Conservation (phyloP, 2,329 filamentous ascomycete species). For the Gaeumannomyces tritici region DNA sequence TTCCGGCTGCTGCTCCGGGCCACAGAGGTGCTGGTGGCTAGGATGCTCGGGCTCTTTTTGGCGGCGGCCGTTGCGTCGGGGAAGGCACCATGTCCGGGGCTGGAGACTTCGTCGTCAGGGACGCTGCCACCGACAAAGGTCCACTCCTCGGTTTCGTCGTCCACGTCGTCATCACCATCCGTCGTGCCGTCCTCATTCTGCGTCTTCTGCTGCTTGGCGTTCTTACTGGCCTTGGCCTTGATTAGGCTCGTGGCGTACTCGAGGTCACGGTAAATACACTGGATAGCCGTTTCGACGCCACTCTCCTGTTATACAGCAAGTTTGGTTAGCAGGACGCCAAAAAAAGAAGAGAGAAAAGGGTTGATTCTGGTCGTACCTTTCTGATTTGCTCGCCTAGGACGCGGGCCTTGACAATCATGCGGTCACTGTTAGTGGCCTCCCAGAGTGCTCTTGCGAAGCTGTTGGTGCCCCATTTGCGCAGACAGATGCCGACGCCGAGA, state of each 20-base stretch:
- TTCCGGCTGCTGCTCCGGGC: neutral
- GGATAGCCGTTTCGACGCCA: conserved; percentile 82
- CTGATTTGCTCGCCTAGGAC: conserved; percentile 80
- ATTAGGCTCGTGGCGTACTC: conserved; percentile 85
- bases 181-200: neutral
- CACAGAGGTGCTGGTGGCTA: neutral
- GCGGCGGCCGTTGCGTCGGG: neutral
- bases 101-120: neutral
- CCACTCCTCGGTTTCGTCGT: conserved; percentile 4
- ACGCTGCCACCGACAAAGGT: conserved; percentile 3
- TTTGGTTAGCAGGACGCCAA: conserved; percentile 14
- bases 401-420: conserved; percentile 82
- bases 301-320: conserved; percentile 53
- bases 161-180: neutral
- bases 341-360: neutral
- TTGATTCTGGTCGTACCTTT: conserved; percentile 44
- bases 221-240: conserved; percentile 52
- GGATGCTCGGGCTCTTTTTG: neutral
- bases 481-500: conserved; percentile 79
- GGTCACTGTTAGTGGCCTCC: conserved; percentile 81
- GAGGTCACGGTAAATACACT: conserved; percentile 87
- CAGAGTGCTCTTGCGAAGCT: conserved; percentile 79
- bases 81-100: neutral
- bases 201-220: conserved; percentile 13
- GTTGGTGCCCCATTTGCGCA: conserved; percentile 83